A percentile compares a stretch with the other conserved stretches of the same genome.
These are phyloP conservation scores for Apophysomyces elegans DNA, from an alignment of 371 early-diverging fungal species.

Conservation along the genomic window DNA sequence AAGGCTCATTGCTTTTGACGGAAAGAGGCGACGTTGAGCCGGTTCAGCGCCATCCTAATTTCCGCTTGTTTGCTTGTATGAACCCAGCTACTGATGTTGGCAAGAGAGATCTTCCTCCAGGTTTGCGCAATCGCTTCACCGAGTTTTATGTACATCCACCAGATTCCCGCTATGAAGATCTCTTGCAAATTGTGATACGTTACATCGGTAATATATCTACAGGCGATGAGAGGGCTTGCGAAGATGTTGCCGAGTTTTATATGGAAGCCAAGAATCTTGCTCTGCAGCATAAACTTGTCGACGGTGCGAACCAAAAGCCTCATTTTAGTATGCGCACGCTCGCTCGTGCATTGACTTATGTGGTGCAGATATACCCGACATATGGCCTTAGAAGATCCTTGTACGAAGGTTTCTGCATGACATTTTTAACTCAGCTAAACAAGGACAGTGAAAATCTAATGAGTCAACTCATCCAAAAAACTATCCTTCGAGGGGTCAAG, in stretches of 20 bases:
- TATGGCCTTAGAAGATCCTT: slow-evolving; percentile 84
- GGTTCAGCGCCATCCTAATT: slow-evolving; percentile 91
- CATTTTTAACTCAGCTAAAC: slow-evolving; percentile 91
- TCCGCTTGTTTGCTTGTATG: slow-evolving; percentile 99
- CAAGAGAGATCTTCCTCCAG: slow-evolving; percentile 95
- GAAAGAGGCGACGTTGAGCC: slow-evolving; percentile 93
- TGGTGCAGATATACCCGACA: slow-evolving; percentile 68
- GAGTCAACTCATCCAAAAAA: slow-evolving; percentile 62
- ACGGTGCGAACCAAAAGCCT: slow-evolving; percentile 91
- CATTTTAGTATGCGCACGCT: slow-evolving; percentile 96
- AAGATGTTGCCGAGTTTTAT: slow-evolving; percentile 89
- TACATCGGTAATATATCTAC: slow-evolving; percentile 70
- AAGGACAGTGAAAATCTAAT: slow-evolving; percentile 70
- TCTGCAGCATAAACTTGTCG: slow-evolving; percentile 74
- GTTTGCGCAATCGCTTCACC: slow-evolving; percentile 90
- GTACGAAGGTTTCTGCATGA: slow-evolving; percentile 95
- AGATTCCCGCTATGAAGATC: slow-evolving; percentile 82
- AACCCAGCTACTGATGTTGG: slow-evolving; percentile 99
- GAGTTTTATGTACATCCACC: slow-evolving; percentile 95
- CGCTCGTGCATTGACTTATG: slow-evolving; percentile 88
- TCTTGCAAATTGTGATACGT: slow-evolving; percentile 79
- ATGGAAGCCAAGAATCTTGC: slow-evolving; percentile 76
- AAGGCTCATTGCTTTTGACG: slow-evolving; percentile 81
- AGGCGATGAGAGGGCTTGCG: slow-evolving; percentile 66
- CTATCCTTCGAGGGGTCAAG: slow-evolving; percentile 68